These are phyloP conservation scores for Camellia japonica DNA, from an alignment of 148 eudicot species.

Conservation along the genomic window DNA sequence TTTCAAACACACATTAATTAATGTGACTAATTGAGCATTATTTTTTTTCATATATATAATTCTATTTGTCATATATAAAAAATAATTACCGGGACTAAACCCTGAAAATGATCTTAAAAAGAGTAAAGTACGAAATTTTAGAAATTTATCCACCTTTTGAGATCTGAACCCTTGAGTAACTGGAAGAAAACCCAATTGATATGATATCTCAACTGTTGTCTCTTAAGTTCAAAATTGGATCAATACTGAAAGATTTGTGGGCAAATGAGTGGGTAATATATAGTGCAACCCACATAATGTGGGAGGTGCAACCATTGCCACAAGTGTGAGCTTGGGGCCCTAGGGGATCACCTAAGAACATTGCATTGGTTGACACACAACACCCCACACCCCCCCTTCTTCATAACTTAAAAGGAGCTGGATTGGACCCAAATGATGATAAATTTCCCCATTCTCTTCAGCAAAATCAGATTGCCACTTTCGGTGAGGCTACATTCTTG, in stretches of 20 bases:
- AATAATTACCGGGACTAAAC: too few relatives aligned
- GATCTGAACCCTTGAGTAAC: too few relatives aligned
- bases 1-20: too few relatives aligned
- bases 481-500: not conserved
- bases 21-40: too few relatives aligned
- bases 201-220: not conserved
- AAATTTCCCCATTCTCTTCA: not conserved
- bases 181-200: too few relatives aligned
- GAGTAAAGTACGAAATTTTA: too few relatives aligned
- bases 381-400: too few relatives aligned
- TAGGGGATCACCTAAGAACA: not conserved
- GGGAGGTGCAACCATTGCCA: slow-evolving; percentile 7
- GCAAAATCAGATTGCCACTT: not conserved
- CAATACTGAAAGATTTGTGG: slow-evolving; percentile 4
- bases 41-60: too few relatives aligned
- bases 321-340: slow-evolving; percentile 4
- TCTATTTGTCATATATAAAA: too few relatives aligned
- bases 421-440: not conserved
- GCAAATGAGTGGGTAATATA: not conserved
- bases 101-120: too few relatives aligned
- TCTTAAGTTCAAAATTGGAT: not conserved
- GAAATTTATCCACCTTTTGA: too few relatives aligned
- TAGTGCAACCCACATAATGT: not conserved
- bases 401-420: too few relatives aligned
- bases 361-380: slow-evolving; percentile 1